Evolutionary conservation across 2,329 filamentous ascomycete species (phyloP).

Genomic region (Pestalotiopsis sp.): DNA sequence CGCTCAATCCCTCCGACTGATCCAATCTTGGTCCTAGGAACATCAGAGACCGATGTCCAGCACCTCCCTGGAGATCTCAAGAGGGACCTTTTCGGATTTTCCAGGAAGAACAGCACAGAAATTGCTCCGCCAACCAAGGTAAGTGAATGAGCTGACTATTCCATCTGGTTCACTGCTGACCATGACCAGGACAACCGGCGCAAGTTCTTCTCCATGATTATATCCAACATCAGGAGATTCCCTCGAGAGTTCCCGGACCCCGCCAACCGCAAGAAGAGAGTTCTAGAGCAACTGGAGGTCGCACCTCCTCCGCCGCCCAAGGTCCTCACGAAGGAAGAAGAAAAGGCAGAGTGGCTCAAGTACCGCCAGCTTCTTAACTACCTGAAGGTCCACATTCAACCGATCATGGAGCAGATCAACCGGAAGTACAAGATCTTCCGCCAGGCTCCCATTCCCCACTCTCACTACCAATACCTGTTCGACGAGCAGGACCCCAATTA

Average conservation of each 20-base stretch:
- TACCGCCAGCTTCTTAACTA: conserved; percentile 85
- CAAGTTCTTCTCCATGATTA: conserved; percentile 78
- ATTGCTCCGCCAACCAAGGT: conserved; percentile 69
- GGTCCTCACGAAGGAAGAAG: conserved; percentile 74
- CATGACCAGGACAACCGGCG: conserved; percentile 58
- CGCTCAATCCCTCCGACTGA: conserved; percentile 86
- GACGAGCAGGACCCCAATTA: conserved; percentile 78
- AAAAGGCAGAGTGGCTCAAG: conserved; percentile 76
- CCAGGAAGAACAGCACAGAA: conserved; percentile 73
- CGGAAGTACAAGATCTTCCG: conserved; percentile 87
- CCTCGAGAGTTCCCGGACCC: conserved; percentile 88
- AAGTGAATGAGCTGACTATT: conserved; percentile 28
- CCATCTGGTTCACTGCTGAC: conserved; percentile 28
- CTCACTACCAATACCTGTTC: conserved; percentile 78
- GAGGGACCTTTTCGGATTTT: conserved; percentile 83
- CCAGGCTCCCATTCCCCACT: conserved; percentile 74
- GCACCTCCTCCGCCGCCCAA: conserved; percentile 73
- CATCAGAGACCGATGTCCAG: conserved; percentile 70
- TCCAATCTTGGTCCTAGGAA: conserved; percentile 84
- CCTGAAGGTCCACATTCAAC: conserved; percentile 86
- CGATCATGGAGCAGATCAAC: conserved; percentile 97
- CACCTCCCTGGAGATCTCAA: conserved; percentile 67
- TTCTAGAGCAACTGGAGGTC: conserved; percentile 75
- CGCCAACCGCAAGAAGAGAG: conserved; percentile 81
- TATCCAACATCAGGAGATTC: conserved; percentile 75